Evolutionary conservation across 805 yeast genomes (phyloP).

Genomic region (Starmera dryadoides): DNA sequence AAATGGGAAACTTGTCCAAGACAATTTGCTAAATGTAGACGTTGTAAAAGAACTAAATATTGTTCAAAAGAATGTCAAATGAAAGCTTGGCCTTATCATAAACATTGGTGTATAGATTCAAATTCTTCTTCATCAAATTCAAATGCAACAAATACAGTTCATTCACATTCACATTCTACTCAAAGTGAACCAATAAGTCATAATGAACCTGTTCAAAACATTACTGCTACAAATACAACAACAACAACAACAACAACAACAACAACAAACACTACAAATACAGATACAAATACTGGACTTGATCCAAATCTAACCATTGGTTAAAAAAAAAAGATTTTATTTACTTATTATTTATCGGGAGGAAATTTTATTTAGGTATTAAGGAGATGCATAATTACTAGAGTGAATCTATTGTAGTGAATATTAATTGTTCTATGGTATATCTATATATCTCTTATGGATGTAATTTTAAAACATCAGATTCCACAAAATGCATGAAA

Average conservation of each 20-base stretch:
- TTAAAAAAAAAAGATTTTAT: no score
- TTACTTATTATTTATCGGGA: no score
- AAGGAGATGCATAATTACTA: no score
- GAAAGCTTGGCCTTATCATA: slow-evolving; percentile 86
- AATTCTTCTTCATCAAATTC: slow-evolving; percentile 8
- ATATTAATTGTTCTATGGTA: no score
- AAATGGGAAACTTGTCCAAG: slow-evolving; percentile 88
- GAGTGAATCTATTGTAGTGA: no score
- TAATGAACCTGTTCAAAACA: background rate
- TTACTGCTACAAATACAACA: background rate
- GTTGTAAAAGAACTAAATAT: slow-evolving; percentile 92
- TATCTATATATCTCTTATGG: no score
- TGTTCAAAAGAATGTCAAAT: slow-evolving; percentile 91
- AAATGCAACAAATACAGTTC: background rate
- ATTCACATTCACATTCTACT: no score
- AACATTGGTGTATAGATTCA: slow-evolving; percentile 77
- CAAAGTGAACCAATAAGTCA: background rate
- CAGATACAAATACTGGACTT: no score
- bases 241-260: no score
- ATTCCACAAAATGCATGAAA: slow-evolving; percentile 32
- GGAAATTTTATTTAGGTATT: no score
- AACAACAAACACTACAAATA: no score
- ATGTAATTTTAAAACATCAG: background rate
- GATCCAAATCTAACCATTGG: no score
- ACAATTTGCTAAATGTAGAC: slow-evolving; percentile 89